Evolutionary conservation across 2,329 filamentous ascomycete genomes (phyloP), one percentile per base, ranked within the genome.

Genomic region (Cryphonectria nitschkei): DNA sequence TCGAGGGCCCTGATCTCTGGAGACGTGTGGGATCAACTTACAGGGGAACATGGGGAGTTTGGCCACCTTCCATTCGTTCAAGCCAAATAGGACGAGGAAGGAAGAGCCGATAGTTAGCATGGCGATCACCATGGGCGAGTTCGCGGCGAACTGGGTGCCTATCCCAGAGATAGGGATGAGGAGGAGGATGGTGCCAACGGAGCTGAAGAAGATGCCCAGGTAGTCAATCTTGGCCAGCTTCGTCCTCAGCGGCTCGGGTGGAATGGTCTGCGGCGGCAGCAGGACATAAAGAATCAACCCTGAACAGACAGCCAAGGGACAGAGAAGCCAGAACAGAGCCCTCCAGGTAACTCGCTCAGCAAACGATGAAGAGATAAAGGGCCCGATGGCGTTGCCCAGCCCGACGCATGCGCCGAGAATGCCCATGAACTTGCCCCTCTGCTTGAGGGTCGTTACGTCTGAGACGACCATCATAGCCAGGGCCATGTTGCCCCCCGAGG

Each of bases 101-200:
- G 26, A 52, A 39, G 60, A 61, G 7, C 71, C 71, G n/a, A 68
- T 54, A 3, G 65, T 65, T 32, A 91, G 79, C 87, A 90, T 89
- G 52, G 83, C 82, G 32, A 91, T 88, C 1, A 89, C 85, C 82
- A 89, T 84, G 0, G 87, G 81, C 13, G 85, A 88, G 39, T 81
- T 75, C 84, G 86, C 87, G 6, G 81, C 77, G 68, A 88, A 88
- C 69, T 87, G 86, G 0, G 84, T 83, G 0, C 85, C 86, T 56
- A 85, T 77, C 22, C 88, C 88, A 2, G 88, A 90, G 16, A 92
- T 84, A 0, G 89, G 89, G 61, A 92, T 89, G 26, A 92, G 81
- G 1, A 92, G 74, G 16, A 91, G 82, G 13, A 91, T 85, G 39
- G 90, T 85, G 0, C 84, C 88, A 8, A 84, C 79, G 0, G 87